phyloP scores from a whole-genome alignment of 768 basidiomycete genomes.

The Phanerochaete sordida region DNA sequence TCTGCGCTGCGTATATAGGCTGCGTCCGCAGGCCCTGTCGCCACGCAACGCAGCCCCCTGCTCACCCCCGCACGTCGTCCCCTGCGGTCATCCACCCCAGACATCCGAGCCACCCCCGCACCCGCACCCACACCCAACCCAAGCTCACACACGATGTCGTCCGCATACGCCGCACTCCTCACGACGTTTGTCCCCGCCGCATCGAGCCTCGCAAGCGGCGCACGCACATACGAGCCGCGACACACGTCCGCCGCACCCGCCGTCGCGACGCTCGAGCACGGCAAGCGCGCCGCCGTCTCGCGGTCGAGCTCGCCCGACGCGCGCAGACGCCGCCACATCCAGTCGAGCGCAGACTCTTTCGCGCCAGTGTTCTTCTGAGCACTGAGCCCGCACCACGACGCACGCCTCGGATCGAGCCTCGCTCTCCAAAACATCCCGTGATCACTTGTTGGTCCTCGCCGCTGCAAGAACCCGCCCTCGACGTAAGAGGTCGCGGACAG shows the following conservation, averaged over 20 bases:
- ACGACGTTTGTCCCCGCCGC: background rate
- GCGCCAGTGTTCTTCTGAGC: constrained; percentile 24
- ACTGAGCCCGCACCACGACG: background rate
- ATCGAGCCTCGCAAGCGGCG: background rate
- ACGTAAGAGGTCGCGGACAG: background rate
- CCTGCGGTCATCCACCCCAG: too few species aligned
- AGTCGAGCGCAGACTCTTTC: constrained; percentile 18
- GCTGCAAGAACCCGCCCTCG: background rate
- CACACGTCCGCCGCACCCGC: background rate
- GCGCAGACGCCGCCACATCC: constrained; percentile 18
- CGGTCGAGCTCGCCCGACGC: constrained; percentile 14
- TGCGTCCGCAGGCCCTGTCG: background rate
- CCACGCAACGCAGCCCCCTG: background rate
- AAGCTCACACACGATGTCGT: too few species aligned
- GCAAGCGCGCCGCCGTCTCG: constrained; percentile 8
- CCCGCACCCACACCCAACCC: too few species aligned
- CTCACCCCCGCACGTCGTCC: background rate
- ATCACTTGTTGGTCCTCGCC: too few species aligned
- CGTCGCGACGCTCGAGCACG: constrained; percentile 9
- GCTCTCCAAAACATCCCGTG: background rate
- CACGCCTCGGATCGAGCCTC: background rate
- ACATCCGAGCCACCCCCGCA: too few species aligned
- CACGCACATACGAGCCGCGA: background rate
- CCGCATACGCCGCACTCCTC: constrained; percentile 10
- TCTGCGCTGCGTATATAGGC: background rate